Conservation (phyloP, 2,329 filamentous ascomycete genomes). For the Colletotrichum shisoi region DNA sequence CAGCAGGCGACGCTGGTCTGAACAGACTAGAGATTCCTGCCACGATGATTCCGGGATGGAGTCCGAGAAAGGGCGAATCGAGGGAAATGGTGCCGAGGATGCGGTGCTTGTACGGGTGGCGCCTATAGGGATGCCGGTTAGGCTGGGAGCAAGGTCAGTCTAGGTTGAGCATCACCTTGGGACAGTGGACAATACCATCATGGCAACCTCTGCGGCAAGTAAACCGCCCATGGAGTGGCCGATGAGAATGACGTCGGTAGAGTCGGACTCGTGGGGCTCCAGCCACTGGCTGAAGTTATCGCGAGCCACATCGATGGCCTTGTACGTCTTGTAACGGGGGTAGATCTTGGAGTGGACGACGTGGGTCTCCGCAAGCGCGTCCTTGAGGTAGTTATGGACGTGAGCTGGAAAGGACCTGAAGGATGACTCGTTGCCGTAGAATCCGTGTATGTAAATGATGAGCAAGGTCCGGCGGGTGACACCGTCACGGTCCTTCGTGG, state of each 20-base stretch:
- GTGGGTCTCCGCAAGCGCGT: slow-evolving; percentile 74
- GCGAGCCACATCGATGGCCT: slow-evolving; percentile 74
- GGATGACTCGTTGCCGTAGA: slow-evolving; percentile 86
- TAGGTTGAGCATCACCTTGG: slow-evolving; percentile 1
- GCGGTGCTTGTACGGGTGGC: slow-evolving; percentile 69
- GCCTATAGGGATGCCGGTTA: slow-evolving; percentile 47
- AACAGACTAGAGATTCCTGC: slow-evolving; percentile 84
- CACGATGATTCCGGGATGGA: slow-evolving; percentile 87
- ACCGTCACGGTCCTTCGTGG: slow-evolving; percentile 40
- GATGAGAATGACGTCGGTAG: slow-evolving; percentile 81
- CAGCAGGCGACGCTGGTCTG: slow-evolving; percentile 52
- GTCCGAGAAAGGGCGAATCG: slow-evolving; percentile 85
- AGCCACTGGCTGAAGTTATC: slow-evolving; percentile 88
- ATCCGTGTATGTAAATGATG: slow-evolving; percentile 86
- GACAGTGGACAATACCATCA: slow-evolving; percentile 59
- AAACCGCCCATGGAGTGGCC: slow-evolving; percentile 93
- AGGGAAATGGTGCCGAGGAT: slow-evolving; percentile 83
- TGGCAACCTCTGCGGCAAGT: slow-evolving; percentile 77
- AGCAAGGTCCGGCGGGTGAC: slow-evolving; percentile 66
- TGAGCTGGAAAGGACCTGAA: slow-evolving; percentile 90
- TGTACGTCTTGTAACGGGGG: slow-evolving; percentile 79
- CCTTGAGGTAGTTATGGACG: slow-evolving; percentile 76
- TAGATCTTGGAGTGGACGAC: slow-evolving; percentile 87
- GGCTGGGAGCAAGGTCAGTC: slow-evolving; percentile 44
- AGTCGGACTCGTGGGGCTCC: slow-evolving; percentile 74